Base-by-base conservation (phyloP, 176 grass and related monocot species). In the Oryza glumipatula region DNA sequence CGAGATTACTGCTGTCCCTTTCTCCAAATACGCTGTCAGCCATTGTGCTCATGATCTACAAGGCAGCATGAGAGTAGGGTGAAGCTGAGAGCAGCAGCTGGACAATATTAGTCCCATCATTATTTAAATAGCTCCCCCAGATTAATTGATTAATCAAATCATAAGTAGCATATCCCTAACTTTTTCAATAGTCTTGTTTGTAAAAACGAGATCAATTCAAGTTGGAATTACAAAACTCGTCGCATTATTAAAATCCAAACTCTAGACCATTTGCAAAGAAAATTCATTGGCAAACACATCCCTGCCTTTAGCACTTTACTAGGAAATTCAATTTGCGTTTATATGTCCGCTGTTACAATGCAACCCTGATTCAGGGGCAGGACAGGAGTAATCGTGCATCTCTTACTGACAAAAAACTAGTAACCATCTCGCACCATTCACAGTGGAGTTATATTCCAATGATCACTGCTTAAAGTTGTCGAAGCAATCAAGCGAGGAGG, bases 41-140 rank as follows among this genome's bases (percentile, higher is more conserved):
- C 71, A 39, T 2, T 39, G 10, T 86, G 60, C 1, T 14, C 19
- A 45, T 74, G 47, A 8, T 72, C 73, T 83, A 65, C 10, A 16
- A 68, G 56, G 56, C 56, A 61, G 74, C n/a, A 82, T 39, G 1
- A 82, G 22, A 51, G 49, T 22, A 52, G 13, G 41, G 65, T 71
- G 47, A 71, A 82, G 38, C 14, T 8, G 61, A 87, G 44, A 76
- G 54, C 69, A 83, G 32, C 0, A 68, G 65, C 4, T 82, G 39
- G 10, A 72, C 38, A 49, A 39, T 43, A 8, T n/a, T 48, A 64
- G 68, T 65, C 38, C 65, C 8, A 49, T 35, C 67, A 47, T 47
- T 33, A 68, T 60, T 21, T 8, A 65, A 73, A 2, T 21, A 65
- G 5, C 24, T 65, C 4, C 26, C 1, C 21, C 5, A 65, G 3